A percentile compares a stretch with the other conserved stretches of the same genome.
These are phyloP conservation scores for Cryptosporidium canis DNA, from an alignment of 169 alveolate species.

Conservation along the genomic window DNA sequence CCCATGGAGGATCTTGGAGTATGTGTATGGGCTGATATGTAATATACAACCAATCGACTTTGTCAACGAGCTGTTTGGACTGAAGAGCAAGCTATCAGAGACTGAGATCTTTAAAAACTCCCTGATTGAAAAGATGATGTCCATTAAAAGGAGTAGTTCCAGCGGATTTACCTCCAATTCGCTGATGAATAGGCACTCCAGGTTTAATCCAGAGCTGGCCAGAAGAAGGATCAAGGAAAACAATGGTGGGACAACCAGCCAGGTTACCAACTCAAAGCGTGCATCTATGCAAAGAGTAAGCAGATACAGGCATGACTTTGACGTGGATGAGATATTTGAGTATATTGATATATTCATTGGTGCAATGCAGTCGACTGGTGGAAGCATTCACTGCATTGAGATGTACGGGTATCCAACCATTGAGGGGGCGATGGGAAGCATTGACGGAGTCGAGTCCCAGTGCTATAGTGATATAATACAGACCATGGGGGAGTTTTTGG, in stretches of 20 bases:
- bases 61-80: conserved; percentile 45
- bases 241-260: conserved; percentile 22
- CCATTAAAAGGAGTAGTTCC: conserved; percentile 25
- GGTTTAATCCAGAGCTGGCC: conserved; percentile 57
- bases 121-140: neutral
- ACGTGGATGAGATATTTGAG: conserved; percentile 47
- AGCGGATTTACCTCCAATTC: conserved; percentile 49
- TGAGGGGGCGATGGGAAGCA: conserved; percentile 9
- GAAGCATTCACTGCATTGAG: conserved; percentile 11
- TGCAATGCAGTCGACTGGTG: conserved; percentile 65
- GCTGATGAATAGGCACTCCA: conserved; percentile 65
- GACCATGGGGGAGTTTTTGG: conserved; percentile 28
- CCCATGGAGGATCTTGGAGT: conserved; percentile 63
- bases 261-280: conserved; percentile 11
- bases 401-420: conserved; percentile 44
- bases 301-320: conserved; percentile 49
- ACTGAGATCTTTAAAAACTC: neutral
- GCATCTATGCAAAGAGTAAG: neutral
- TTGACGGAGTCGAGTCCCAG: neutral
- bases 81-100: neutral
- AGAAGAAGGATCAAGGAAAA: conserved; percentile 64
- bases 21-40: conserved; percentile 52
- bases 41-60: conserved; percentile 47
- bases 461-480: conserved; percentile 6
- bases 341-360: conserved; percentile 62